Evolutionary conservation across 768 basidiomycete species (phyloP).

Genomic region (Porphyrellus cyaneotinctus): DNA sequence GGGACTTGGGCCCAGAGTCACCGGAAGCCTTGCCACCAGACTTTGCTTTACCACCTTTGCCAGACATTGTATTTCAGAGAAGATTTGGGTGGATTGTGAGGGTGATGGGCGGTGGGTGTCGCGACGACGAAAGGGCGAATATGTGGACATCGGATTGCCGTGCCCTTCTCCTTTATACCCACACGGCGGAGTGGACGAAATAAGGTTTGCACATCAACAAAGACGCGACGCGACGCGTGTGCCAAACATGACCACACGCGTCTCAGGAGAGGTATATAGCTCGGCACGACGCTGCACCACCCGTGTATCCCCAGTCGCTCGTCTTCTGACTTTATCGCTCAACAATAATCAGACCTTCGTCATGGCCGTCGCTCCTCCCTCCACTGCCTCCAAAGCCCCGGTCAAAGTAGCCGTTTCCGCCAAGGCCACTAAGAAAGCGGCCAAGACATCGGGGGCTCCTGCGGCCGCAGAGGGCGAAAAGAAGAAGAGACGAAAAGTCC

Average conservation of each 20-base stretch:
- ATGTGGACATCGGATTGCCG: constrained; percentile 5
- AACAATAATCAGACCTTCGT: constrained; percentile 8
- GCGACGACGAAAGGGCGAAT: constrained; percentile 5
- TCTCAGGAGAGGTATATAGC: constrained; percentile 22
- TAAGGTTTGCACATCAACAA: constrained; percentile 40
- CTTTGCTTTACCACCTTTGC: constrained; percentile 54
- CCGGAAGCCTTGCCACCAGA: constrained; percentile 62
- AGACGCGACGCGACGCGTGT: constrained; percentile 29
- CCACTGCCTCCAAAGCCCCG: constrained; percentile 40
- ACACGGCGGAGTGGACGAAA: constrained; percentile 13
- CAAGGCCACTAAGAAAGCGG: constrained; percentile 48
- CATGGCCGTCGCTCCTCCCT: constrained; percentile 62
- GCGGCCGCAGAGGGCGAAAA: constrained; percentile 67
- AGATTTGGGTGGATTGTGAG: not conserved
- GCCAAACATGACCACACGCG: constrained; percentile 40
- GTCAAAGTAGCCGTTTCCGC: constrained; percentile 38
- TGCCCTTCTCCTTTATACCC: constrained; percentile 28
- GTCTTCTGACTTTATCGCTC: constrained; percentile 6
- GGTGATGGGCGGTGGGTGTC: not conserved
- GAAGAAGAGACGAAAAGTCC: constrained; percentile 83
- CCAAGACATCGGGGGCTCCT: constrained; percentile 52
- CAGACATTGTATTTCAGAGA: constrained; percentile 30
- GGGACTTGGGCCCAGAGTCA: constrained; percentile 29
- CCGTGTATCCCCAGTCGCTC: constrained; percentile 14
- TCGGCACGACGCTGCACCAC: not conserved